Evolutionary conservation across 1,284 basidiomycete species (phyloP), one percentile per base, ranked within the genome.

Genomic region (Tranzscheliella williamsii): DNA sequence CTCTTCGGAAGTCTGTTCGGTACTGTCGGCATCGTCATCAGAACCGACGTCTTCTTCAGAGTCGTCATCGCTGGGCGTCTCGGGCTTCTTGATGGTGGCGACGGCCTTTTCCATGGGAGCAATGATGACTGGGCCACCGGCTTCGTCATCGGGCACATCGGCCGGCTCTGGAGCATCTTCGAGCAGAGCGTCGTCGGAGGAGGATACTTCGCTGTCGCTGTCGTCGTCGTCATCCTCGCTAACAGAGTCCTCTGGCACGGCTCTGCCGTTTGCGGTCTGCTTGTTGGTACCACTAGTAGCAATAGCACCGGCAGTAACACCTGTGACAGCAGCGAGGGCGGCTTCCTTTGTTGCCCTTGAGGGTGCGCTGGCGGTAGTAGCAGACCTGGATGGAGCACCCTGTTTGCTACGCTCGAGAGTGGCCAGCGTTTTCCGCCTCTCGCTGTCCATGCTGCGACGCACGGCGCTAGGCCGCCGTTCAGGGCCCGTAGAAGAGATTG

Each of bases 261-360:
- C 16, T 5, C 11, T 17, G 16, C 23, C 38, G 16, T 42, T 44
- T 22, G 34, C 39, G n/a, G 36, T 24, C 11, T 38, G 24, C 41
- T 41, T 54, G 17, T 47, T 47, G 41, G 42, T 29, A 3, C 39
- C 43, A 15, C 42, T 54, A 1, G 42, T 29, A 4, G 50, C 47
- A 18, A 40, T 31, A 15, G 49, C 47, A 27, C 48, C 45, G 13
- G 49, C 32, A 2, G 49, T 38, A 32, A 56, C 34, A 26, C 52
- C 60, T 15, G 60, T 63, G 39, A 63, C 31, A 27, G 60, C 60
- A n/a, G 60, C 53, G 17, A 57, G 39, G n/a, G 60, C 60, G 9
- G 60, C 60, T 5, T 7, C 38, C 24, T 39, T 39, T 11, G 13
- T 39, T n/a, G 38, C 9, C 32, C 18, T 34, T 9, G 32, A 34